A percentile compares a stretch with the other conserved stretches of the same genome.
These are phyloP conservation scores for Akanthomyces muscarius DNA, from an alignment of 2,329 filamentous ascomycete species.

Conservation along the genomic window DNA sequence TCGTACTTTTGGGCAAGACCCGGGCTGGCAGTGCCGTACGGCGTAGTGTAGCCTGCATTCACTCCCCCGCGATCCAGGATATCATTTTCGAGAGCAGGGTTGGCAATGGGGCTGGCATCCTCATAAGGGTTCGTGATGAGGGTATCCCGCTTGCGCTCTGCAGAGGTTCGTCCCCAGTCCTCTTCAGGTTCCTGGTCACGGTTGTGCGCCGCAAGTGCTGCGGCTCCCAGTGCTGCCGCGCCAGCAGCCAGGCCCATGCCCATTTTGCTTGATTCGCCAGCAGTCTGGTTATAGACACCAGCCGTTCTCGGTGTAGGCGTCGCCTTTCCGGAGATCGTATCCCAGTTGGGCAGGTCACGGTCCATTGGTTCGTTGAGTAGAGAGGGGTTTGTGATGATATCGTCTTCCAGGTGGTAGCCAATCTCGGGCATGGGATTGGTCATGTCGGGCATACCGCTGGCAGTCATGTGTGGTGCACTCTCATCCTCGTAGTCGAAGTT, in stretches of 20 bases:
- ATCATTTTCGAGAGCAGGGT: slow-evolving; percentile 48
- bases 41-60: slow-evolving; percentile 37
- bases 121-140: slow-evolving; percentile 65
- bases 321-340: slow-evolving; percentile 53
- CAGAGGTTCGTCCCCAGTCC: slow-evolving; percentile 60
- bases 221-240: slow-evolving; percentile 51
- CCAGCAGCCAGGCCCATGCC: slow-evolving; percentile 50
- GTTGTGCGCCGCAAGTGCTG: slow-evolving; percentile 40
- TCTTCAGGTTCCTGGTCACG: slow-evolving; percentile 55
- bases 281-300: slow-evolving; percentile 23
- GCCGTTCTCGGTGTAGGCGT: slow-evolving; percentile 42
- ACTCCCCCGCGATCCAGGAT: slow-evolving; percentile 41
- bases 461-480: slow-evolving; percentile 55
- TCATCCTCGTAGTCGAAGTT: slow-evolving; percentile 45
- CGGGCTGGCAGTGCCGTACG: slow-evolving; percentile 53
- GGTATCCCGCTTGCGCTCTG: slow-evolving; percentile 62
- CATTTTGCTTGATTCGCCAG: slow-evolving; percentile 30
- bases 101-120: slow-evolving; percentile 58
- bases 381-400: slow-evolving; percentile 81
- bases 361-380: slow-evolving; percentile 71
- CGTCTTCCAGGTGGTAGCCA: slow-evolving; percentile 58
- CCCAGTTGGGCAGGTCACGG: slow-evolving; percentile 24
- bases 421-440: slow-evolving; percentile 73
- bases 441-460: slow-evolving; percentile 65
- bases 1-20: slow-evolving; percentile 61